Evolutionary conservation across 2,329 filamentous ascomycete species (phyloP).

Genomic region (Xylaria sp.): DNA sequence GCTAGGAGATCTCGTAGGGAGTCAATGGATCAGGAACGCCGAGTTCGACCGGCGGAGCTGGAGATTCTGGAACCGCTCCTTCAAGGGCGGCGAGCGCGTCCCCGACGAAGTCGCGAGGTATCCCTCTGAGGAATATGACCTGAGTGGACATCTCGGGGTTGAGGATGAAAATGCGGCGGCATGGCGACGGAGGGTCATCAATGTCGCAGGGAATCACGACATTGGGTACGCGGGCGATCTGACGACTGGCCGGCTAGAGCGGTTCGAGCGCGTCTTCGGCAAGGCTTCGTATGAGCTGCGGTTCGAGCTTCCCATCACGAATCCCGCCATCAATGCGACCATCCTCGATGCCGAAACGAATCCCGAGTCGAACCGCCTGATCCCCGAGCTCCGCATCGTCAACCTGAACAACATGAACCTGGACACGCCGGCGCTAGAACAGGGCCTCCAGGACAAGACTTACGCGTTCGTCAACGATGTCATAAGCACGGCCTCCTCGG

Average conservation of each 20-base stretch:
- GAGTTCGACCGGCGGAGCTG: conserved; percentile 77
- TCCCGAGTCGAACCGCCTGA: conserved; percentile 49
- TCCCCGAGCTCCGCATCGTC: conserved; percentile 77
- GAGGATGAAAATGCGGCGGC: conserved; percentile 49
- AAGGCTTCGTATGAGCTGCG: conserved; percentile 88
- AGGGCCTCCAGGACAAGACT: conserved; percentile 71
- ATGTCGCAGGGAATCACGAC: conserved; percentile 93
- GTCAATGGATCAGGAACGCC: conserved; percentile 87
- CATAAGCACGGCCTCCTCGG: conserved; percentile 64
- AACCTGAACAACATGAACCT: conserved; percentile 93
- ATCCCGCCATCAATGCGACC: conserved; percentile 43
- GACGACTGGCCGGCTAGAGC: conserved; percentile 69
- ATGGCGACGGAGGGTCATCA: conserved; percentile 82
- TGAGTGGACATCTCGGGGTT: conserved; percentile 53
- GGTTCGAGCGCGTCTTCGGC: conserved; percentile 86
- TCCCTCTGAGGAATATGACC: conserved; percentile 52
- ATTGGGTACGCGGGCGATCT: conserved; percentile 95
- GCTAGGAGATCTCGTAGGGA: conserved; percentile 87
- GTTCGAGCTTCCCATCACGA: conserved; percentile 61
- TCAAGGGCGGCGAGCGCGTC: conserved; percentile 68
- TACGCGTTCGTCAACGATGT: conserved; percentile 76
- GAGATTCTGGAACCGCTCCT: conserved; percentile 81
- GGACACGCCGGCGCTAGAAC: conserved; percentile 74
- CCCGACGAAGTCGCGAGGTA: conserved; percentile 55
- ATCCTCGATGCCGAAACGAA: conserved; percentile 47